These are phyloP conservation scores for Eragrostis nindensis DNA, from an alignment of 176 grass and related monocot species.

Conservation along the genomic window DNA sequence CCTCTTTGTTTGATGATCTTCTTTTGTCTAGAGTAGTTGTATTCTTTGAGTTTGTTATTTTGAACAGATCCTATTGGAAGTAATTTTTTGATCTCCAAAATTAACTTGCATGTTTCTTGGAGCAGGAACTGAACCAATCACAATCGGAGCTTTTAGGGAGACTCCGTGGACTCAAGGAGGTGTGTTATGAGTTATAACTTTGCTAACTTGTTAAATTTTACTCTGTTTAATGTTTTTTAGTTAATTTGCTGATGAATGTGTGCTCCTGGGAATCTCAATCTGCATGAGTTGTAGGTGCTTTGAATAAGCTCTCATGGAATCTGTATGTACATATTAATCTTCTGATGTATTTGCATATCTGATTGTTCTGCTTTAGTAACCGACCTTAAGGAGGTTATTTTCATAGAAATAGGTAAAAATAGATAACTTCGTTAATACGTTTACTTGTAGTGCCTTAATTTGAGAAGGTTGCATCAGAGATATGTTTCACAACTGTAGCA, in stretches of 20 bases:
- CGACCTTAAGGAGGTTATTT: not conserved
- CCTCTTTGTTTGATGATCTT: not conserved
- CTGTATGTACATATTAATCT: not conserved
- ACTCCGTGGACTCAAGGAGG: conserved; percentile 83
- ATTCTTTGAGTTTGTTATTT: not conserved
- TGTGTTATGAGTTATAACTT: conserved; percentile 42
- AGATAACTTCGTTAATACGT: not conserved
- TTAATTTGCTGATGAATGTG: not conserved
- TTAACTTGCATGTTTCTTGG: not conserved
- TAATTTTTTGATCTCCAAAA: not conserved
- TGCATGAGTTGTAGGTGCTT: not conserved
- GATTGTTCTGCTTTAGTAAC: not conserved
- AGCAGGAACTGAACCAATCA: conserved; percentile 75
- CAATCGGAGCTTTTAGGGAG: conserved; percentile 83
- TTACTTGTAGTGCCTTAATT: not conserved
- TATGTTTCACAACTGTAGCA: not conserved
- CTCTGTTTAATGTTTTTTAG: conserved; percentile 11
- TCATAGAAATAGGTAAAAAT: too few species aligned
- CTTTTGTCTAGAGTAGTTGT: not conserved
- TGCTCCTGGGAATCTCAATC: not conserved
- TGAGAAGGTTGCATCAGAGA: not conserved
- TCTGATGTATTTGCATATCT: not conserved
- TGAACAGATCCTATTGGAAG: not conserved
- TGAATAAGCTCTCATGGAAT: not conserved
- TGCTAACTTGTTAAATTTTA: not conserved